A percentile compares a stretch with the other conserved stretches of the same genome.
Conservation (phyloP, 208 protist species). For the Trypanosoma grayi region DNA sequence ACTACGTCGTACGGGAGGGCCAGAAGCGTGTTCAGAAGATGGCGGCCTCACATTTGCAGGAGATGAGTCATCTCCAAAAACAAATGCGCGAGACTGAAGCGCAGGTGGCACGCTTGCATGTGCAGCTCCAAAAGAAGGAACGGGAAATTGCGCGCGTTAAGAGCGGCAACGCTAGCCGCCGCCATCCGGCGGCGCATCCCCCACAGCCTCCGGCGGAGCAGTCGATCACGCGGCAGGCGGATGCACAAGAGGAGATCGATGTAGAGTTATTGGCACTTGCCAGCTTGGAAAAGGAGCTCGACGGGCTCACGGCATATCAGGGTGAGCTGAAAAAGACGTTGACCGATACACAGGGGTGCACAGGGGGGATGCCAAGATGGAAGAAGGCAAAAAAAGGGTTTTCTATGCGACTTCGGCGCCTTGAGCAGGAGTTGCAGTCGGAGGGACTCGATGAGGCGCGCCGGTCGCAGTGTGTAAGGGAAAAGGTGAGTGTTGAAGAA, state of each 20-base stretch:
- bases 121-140: slow-evolving; percentile 33
- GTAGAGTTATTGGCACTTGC: slow-evolving; percentile 41
- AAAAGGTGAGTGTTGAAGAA: slow-evolving; percentile 29
- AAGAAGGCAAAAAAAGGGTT: slow-evolving; percentile 42
- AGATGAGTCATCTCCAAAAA: slow-evolving; percentile 45
- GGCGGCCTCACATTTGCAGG: slow-evolving; percentile 38
- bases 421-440: slow-evolving; percentile 29
- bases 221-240: neutral
- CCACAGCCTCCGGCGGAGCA: neutral
- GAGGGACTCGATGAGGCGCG: slow-evolving; percentile 3
- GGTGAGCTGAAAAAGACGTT: slow-evolving; percentile 29
- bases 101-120: slow-evolving; percentile 35
- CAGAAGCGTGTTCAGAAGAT: slow-evolving; percentile 35
- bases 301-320: slow-evolving; percentile 46
- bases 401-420: slow-evolving; percentile 30
- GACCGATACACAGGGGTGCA: slow-evolving; percentile 26
- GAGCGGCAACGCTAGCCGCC: neutral
- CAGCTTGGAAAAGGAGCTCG: slow-evolving; percentile 56
- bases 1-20: slow-evolving; percentile 28
- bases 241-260: slow-evolving; percentile 41
- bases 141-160: slow-evolving; percentile 34
- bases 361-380: slow-evolving; percentile 26
- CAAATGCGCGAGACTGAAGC: slow-evolving; percentile 37
- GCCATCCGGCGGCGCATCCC: slow-evolving; percentile 9
- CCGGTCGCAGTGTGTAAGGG: slow-evolving; percentile 12